Evolutionary conservation across 2,329 filamentous ascomycete species (phyloP).

Genomic region (Pseudogymnoascus sp.): DNA sequence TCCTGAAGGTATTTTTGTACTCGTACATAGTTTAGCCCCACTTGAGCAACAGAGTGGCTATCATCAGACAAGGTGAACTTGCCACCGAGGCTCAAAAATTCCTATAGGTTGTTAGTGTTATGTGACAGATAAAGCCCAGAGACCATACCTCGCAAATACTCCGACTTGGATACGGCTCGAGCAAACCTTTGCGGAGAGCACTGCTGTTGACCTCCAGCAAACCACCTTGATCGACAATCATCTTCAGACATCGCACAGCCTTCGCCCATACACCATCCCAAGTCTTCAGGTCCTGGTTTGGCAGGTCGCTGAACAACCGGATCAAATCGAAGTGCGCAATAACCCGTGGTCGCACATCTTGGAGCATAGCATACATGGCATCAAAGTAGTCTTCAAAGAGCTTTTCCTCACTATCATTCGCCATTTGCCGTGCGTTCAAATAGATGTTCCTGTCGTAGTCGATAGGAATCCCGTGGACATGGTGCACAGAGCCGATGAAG

Average conservation of each 20-base stretch:
- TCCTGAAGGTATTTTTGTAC: slow-evolving; percentile 64
- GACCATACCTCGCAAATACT: slow-evolving; percentile 66
- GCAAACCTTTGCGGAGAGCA: slow-evolving; percentile 80
- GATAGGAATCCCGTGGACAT: slow-evolving; percentile 79
- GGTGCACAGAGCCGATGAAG: slow-evolving; percentile 90
- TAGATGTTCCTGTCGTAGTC: slow-evolving; percentile 74
- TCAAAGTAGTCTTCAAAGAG: slow-evolving; percentile 85
- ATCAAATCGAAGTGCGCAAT: slow-evolving; percentile 95
- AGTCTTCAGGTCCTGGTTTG: slow-evolving; percentile 52
- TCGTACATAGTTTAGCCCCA: slow-evolving; percentile 75
- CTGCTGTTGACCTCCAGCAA: slow-evolving; percentile 87
- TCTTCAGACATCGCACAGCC: slow-evolving; percentile 67
- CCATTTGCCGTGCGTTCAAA: slow-evolving; percentile 31
- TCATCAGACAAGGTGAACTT: slow-evolving; percentile 91
- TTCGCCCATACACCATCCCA: slow-evolving; percentile 65
- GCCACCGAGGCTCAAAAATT: slow-evolving; percentile 67
- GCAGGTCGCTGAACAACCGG: slow-evolving; percentile 60
- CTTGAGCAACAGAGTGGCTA: slow-evolving; percentile 80
- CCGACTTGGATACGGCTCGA: slow-evolving; percentile 79
- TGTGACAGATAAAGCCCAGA: slow-evolving; percentile 12
- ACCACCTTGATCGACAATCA: slow-evolving; percentile 67
- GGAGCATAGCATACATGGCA: slow-evolving; percentile 75
- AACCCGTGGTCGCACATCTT: slow-evolving; percentile 62
- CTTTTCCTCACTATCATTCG: slow-evolving; percentile 59
- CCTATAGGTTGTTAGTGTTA: slow-evolving; percentile 37